Evolutionary conservation across 805 yeast species (phyloP).

Genomic region (Candida krabiensis): DNA sequence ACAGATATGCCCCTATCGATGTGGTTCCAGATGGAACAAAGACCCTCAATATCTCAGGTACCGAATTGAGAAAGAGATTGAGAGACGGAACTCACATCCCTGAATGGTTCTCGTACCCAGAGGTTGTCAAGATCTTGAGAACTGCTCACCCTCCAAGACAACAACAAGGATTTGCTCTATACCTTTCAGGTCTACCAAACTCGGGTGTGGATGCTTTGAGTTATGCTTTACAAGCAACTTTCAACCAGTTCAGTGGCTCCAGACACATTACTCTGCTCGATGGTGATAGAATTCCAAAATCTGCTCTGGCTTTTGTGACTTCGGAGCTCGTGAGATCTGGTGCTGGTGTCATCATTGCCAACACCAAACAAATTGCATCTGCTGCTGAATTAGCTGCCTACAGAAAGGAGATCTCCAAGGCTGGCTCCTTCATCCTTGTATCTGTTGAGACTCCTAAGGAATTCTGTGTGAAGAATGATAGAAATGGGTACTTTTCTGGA

Average conservation of each 20-base stretch:
- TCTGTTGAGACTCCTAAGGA: conserved; percentile 53
- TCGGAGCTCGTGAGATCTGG: conserved; percentile 86
- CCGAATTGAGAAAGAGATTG: conserved; percentile 86
- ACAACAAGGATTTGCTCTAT: conserved; percentile 82
- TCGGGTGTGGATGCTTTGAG: conserved; percentile 67
- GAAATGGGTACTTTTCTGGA: conserved; percentile 48
- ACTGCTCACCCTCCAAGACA: conserved; percentile 92
- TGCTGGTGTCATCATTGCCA: conserved; percentile 79
- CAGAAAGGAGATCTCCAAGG: conserved; percentile 43
- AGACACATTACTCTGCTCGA: conserved; percentile 69
- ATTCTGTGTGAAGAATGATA: conserved; percentile 44
- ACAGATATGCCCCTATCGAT: conserved; percentile 93
- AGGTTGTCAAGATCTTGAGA: conserved; percentile 87
- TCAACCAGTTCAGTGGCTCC: conserved; percentile 85
- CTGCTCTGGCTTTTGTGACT: conserved; percentile 59
- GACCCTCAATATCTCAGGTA: conserved; percentile 87
- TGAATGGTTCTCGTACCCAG: conserved; percentile 96
- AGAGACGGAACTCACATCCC: conserved; percentile 88
- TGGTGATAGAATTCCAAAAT: conserved; percentile 29
- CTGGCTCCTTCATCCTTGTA: conserved; percentile 52
- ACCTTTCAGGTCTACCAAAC: conserved; percentile 59
- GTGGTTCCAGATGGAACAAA: conserved; percentile 76
- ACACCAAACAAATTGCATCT: conserved; percentile 43
- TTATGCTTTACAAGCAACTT: conserved; percentile 82
- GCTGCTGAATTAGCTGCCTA: conserved; percentile 43